Base-by-base conservation (phyloP, 345 rosid species). In the Hevea brasiliensis region DNA sequence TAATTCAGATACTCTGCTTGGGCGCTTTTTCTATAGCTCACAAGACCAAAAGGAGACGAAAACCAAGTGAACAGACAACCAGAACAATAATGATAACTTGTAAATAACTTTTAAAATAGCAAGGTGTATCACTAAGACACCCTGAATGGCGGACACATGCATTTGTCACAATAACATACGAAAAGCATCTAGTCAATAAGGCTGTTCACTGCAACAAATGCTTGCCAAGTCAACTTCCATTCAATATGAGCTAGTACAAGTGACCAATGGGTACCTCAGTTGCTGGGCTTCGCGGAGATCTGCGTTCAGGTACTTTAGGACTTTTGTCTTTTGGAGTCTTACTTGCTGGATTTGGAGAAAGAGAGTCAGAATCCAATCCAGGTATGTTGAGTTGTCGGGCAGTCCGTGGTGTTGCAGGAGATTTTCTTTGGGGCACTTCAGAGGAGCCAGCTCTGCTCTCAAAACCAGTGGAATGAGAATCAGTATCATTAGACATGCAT, bases 301-400 rank as follows among this genome's bases (percentile, higher is more conserved):
- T 88, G 56, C 93, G 93, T 35, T 90, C 97, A 72, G 80, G 70
- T 40, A 94, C 87, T 81, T 85, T 94, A 32, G 94, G 92, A 75
- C 90, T 92, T 71, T 68, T 87, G 20, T 82, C 93, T 79, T 94
- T 94, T 0, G 89, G 90, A 15, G 90, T 85, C 81, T 82, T 86
- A 45, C 71, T 81, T 10, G 74, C 81, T 4, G 87, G 74, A 63
- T 76, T 84, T 18, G 87, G 89, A 27, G 98, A 81, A 48, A 92
- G 81, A 20, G 83, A 65, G 40, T 88, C 92, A 2, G 86, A 42
- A 62, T 89, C 92, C 12, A 80, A 41, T 63, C 82, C 85, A 0
- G 83, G 60, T 51, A 78, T 79, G 77, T 88, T 94, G 65, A 90
- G 90, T 74, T 84, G 90, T 41, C 85, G 90, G 61, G 89, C 89